A percentile compares a stretch with the other conserved stretches of the same genome.
Evolutionary conservation across 108 stramenopile genomes (phyloP).

Genomic region (Nitzschia sp.): DNA sequence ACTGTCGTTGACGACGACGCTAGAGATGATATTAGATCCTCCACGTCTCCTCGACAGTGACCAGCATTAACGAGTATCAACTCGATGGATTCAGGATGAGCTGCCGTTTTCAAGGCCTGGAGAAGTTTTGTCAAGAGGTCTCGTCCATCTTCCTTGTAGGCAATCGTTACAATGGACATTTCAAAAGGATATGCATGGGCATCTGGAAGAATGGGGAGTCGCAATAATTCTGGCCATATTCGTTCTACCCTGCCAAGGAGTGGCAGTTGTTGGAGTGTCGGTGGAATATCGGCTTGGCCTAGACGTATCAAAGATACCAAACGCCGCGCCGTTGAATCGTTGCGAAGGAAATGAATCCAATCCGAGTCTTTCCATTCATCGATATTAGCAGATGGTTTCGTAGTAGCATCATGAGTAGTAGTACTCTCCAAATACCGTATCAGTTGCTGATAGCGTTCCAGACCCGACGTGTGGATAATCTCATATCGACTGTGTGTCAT

Average conservation of each 20-base stretch:
- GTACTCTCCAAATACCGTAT: background rate
- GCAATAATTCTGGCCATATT: slow-evolving; percentile 8
- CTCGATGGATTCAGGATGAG: slow-evolving; percentile 27
- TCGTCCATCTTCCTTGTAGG: slow-evolving; percentile 55
- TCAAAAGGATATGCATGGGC: slow-evolving; percentile 21
- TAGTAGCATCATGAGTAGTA: background rate
- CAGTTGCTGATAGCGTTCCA: slow-evolving; percentile 14
- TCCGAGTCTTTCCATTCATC: slow-evolving; percentile 8
- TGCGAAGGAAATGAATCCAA: slow-evolving; percentile 9
- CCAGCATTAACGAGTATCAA: slow-evolving; percentile 67
- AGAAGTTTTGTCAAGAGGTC: slow-evolving; percentile 2
- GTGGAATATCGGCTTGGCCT: background rate
- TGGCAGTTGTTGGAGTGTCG: slow-evolving; percentile 3
- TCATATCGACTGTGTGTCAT: slow-evolving; percentile 40
- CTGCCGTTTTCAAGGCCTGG: background rate
- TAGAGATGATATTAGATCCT: background rate
- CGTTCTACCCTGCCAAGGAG: background rate
- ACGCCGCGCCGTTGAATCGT: background rate
- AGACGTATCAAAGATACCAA: slow-evolving; percentile 6
- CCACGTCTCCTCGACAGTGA: slow-evolving; percentile 16
- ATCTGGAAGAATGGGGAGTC: slow-evolving; percentile 5
- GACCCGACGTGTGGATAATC: background rate
- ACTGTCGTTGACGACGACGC: background rate
- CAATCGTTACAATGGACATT: slow-evolving; percentile 64
- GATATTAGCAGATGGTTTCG: background rate